Evolutionary conservation across 2,329 filamentous ascomycete species (phyloP).

Genomic region (Talaromyces piceae): DNA sequence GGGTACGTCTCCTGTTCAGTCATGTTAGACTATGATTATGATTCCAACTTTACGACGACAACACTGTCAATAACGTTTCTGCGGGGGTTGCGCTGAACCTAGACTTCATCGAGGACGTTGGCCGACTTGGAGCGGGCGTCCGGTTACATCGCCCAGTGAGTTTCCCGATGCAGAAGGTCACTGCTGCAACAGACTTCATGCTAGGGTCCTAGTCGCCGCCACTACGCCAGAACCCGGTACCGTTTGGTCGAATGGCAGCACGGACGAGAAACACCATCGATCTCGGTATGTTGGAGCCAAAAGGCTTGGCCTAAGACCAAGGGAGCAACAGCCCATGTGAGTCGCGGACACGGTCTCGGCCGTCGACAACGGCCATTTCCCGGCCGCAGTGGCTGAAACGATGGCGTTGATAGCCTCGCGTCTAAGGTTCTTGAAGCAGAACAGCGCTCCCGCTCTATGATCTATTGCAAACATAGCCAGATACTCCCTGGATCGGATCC

Average conservation of each 20-base stretch:
- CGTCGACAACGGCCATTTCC: neutral
- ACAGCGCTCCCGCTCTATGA: neutral
- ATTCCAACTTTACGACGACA: neutral
- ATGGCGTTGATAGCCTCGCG: neutral
- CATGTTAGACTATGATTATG: neutral
- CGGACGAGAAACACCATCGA: no score
- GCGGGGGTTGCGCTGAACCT: neutral
- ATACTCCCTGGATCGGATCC: no score
- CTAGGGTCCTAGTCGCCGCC: neutral
- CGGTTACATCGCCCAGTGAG: neutral
- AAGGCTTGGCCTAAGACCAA: no score
- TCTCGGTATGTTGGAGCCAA: no score
- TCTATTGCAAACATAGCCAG: no score
- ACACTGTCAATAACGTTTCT: neutral
- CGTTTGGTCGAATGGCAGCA: neutral
- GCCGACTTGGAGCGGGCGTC: neutral
- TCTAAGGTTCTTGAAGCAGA: neutral
- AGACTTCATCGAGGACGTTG: neutral
- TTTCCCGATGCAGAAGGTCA: neutral
- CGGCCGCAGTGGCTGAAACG: neutral
- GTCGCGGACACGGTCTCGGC: no score
- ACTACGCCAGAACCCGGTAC: neutral
- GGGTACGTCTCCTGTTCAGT: neutral
- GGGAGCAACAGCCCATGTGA: no score
- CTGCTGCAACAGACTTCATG: no score